Evolutionary conservation across 1,284 basidiomycete genomes (phyloP).

Genomic region (Chalciporus piperatoides): DNA sequence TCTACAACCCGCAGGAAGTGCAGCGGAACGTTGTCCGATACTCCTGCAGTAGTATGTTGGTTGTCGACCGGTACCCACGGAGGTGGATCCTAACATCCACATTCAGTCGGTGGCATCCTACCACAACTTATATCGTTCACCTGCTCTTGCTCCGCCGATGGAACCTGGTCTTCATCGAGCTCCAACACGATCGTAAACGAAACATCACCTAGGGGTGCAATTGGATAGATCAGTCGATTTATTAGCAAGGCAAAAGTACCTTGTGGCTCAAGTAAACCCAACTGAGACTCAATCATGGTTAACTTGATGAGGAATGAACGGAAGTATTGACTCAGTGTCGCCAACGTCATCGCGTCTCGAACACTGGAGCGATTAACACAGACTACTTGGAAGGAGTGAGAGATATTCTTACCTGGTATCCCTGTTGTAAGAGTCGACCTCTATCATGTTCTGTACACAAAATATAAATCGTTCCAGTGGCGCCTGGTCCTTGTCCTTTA

Average conservation of each 20-base stretch:
- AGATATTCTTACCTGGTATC: conserved; percentile 48
- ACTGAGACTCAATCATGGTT: conserved; percentile 73
- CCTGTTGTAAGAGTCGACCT: conserved; percentile 62
- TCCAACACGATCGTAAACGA: conserved; percentile 85
- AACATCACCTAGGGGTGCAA: conserved; percentile 52
- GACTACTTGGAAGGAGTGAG: not conserved
- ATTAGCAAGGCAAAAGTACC: conserved; percentile 28
- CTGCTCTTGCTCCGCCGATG: conserved; percentile 50
- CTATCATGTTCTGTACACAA: conserved; percentile 65
- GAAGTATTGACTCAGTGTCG: conserved; percentile 71
- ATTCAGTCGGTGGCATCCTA: not conserved
- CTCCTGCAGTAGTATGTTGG: conserved; percentile 61
- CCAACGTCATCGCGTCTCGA: conserved; percentile 61
- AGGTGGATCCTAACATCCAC: conserved; percentile 48
- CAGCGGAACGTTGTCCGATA: conserved; percentile 55
- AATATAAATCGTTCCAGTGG: conserved; percentile 82
- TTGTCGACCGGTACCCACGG: conserved; percentile 72
- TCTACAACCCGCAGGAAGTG: conserved; percentile 76
- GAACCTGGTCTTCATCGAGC: conserved; percentile 65
- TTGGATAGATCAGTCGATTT: conserved; percentile 1
- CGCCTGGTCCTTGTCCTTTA: conserved; percentile 74
- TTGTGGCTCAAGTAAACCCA: conserved; percentile 56
- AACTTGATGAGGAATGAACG: conserved; percentile 85
- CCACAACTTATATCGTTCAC: conserved; percentile 26
- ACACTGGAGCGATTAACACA: conserved; percentile 45